A percentile compares a stretch with the other conserved stretches of the same genome.
Conservation (phyloP, 257 asterid genomes). For the Primulina tabacum region DNA sequence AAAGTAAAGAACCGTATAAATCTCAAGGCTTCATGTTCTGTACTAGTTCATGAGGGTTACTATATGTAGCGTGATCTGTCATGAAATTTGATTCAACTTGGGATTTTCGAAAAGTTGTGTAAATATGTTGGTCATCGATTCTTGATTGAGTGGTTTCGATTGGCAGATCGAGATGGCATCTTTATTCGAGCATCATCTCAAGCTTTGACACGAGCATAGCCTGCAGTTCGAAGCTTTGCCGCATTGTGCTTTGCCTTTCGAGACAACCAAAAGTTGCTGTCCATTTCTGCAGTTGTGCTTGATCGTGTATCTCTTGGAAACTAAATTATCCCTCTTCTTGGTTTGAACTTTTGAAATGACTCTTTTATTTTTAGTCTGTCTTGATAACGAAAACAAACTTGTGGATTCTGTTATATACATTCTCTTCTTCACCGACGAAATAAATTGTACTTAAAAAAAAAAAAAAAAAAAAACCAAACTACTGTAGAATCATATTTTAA, state of each 20-base stretch:
- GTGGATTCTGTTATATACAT: neutral
- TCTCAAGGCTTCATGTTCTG: neutral
- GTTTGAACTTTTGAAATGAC: neutral
- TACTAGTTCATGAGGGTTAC: neutral
- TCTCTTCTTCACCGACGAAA: neutral
- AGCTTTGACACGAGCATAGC: slow-evolving; percentile 22
- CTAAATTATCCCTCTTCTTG: neutral
- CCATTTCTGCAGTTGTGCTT: neutral
- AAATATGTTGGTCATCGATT: neutral
- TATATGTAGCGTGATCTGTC: neutral
- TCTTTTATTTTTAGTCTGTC: too few species aligned
- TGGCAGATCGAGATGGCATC: slow-evolving; percentile 98
- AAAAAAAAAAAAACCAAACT: too few species aligned
- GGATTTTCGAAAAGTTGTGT: neutral
- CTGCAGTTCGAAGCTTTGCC: neutral
- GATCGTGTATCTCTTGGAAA: neutral
- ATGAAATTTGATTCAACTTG: neutral
- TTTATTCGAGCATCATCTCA: slow-evolving; percentile 78
- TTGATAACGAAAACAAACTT: neutral
- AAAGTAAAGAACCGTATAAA: neutral
- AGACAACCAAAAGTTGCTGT: too few species aligned
- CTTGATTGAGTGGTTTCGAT: neutral
- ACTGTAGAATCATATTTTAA: too few species aligned
- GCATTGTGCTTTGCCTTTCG: neutral
- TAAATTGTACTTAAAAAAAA: too few species aligned